Evolutionary conservation across 495 filamentous ascomycete species (phyloP), one percentile per base, ranked within the genome.

Genomic region (Hypoxylon lienhwacheense): DNA sequence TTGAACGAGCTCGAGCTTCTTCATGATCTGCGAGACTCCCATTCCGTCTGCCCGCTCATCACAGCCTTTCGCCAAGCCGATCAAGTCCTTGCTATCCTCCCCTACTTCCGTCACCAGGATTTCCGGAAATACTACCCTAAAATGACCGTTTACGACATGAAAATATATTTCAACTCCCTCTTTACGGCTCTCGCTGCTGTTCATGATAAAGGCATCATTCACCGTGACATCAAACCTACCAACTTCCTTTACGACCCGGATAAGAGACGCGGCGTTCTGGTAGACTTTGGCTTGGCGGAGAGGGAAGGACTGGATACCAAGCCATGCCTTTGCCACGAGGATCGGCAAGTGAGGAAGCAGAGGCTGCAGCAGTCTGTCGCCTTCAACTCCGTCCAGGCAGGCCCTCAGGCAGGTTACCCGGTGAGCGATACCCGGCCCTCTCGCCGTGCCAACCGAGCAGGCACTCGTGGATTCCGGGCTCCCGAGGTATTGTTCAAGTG

Each of bases 211-310:
- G 75, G 80, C 14, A 97, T 99, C 47, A 77, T 99, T 12, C 93
- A 99, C 67, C 86, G 93, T 45, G 93, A 99, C 69, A 97, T 99
- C 68, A 99, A 99, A 68, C 93, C 93, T n/a, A 99, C 93, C 8
- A 99, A 99, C 66, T 99, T 99, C 65, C 81, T 99, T 24, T 99
- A 97, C 75, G 91, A 96, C 53, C 86, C 88, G 2, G 72, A 84
- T 2, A 77, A 87, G 53, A 79, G 82, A 59, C 84, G 89, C 45
- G 93, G 93, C 11, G 93, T 98, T 1, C 79, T 98, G 8, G 92
- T 97, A 4, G 93, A 98, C 68, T 98, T 98, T 72, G 93, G 93
- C 19, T 80, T 98, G 8, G 93, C 93, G 21, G 93, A 98, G 73
- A 73, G 87, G 24, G 83, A 89, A 60, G 86, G 86, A 5, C 79